phyloP scores from a whole-genome alignment of 345 rosid genomes.

The Rhodamnia rubescens region DNA sequence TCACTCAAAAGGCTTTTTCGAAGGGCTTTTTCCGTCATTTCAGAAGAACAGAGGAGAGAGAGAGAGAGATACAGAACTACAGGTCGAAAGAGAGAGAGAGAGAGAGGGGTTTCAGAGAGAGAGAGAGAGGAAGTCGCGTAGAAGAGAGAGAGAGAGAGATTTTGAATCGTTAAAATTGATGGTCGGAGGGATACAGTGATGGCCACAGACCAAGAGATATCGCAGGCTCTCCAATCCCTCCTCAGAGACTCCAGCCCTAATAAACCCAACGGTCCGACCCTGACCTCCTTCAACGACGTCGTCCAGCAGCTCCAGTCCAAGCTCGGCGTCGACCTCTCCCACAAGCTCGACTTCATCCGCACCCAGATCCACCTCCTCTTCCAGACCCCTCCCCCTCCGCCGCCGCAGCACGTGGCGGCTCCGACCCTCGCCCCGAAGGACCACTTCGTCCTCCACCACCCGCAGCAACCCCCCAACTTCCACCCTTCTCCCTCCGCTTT shows the following conservation, averaged over 20 bases:
- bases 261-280: not conserved
- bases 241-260: slow-evolving; percentile 3
- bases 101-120: not conserved
- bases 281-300: slow-evolving; percentile 14
- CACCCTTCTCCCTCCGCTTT: slow-evolving; percentile 9
- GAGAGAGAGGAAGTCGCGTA: not conserved
- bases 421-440: not conserved
- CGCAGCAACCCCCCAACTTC: slow-evolving; percentile 6
- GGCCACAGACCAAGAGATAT: slow-evolving; percentile 19
- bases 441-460: slow-evolving; percentile 10
- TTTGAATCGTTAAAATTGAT: not conserved
- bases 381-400: slow-evolving; percentile 1
- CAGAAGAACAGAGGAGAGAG: not conserved
- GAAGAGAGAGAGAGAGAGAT: not conserved
- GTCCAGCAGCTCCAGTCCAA: slow-evolving; percentile 16
- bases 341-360: slow-evolving; percentile 23
- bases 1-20: not conserved
- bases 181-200: not conserved
- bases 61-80: not conserved
- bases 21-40: not conserved
- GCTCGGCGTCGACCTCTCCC: slow-evolving; percentile 26
- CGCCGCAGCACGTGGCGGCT: not conserved
- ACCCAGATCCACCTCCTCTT: slow-evolving; percentile 19
- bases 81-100: slow-evolving; percentile 3
- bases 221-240: slow-evolving; percentile 16